Percentiles rank a stretch among this genome's conserved stretches.
Evolutionary conservation across 2,329 filamentous ascomycete genomes (phyloP).

Genomic region (Achaetomium macrosporum): DNA sequence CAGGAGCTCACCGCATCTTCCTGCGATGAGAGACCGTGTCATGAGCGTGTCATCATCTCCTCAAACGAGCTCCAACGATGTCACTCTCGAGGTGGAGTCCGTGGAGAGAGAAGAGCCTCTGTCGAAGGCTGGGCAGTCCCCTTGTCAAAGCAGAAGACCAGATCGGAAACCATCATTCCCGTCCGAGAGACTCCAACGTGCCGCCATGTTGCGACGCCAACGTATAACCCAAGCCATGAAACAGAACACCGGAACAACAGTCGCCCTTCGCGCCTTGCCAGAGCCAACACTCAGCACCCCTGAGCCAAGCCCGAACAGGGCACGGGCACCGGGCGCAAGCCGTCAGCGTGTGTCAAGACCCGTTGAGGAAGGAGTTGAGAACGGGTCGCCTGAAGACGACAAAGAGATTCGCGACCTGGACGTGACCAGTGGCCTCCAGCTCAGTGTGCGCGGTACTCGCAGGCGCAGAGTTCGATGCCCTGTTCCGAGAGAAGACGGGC

Average conservation of each 20-base stretch:
- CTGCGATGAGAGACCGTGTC: no score
- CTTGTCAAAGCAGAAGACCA: neutral
- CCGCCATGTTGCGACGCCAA: constrained; percentile 10
- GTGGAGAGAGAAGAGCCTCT: neutral
- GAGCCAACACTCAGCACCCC: no score
- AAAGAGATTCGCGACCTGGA: constrained; percentile 44
- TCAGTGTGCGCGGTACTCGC: constrained; percentile 52
- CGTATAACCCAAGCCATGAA: constrained; percentile 1
- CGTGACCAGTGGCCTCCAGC: constrained; percentile 49
- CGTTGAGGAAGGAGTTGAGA: no score
- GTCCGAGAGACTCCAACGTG: constrained; percentile 11
- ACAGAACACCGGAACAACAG: neutral
- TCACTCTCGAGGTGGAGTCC: neutral
- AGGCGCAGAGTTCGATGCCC: constrained; percentile 47
- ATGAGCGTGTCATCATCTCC: no score
- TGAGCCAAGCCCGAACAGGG: no score
- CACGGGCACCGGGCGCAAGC: no score
- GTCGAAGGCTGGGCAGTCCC: no score
- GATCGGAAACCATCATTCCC: constrained; percentile 2
- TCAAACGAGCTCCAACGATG: no score
- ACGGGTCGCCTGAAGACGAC: constrained; percentile 33
- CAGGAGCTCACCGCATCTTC: no score
- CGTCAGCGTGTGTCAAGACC: no score
- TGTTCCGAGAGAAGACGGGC: no score
- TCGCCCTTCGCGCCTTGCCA: no score